Evolutionary conservation across 2,329 filamentous ascomycete genomes (phyloP).

Genomic region (Xylogone sp.): DNA sequence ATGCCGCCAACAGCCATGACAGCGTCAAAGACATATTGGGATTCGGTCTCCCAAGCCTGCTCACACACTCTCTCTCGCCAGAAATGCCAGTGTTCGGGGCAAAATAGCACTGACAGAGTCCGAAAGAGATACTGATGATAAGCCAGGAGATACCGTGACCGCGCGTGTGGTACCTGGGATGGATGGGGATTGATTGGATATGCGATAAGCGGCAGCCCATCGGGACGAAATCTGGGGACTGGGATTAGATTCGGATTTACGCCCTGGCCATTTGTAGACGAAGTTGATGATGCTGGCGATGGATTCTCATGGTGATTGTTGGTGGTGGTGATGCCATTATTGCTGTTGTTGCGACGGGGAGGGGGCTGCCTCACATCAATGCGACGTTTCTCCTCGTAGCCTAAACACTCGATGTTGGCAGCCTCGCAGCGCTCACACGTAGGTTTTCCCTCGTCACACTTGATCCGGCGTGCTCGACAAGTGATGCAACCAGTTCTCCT

Average conservation of each 20-base stretch:
- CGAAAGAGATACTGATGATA: slow-evolving; percentile 19
- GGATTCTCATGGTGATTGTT: no score
- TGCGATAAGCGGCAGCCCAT: background rate
- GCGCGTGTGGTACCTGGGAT: slow-evolving; percentile 15
- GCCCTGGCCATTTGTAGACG: background rate
- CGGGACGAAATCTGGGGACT: background rate
- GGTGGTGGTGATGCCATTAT: no score
- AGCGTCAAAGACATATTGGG: slow-evolving; percentile 16
- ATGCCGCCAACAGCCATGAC: slow-evolving; percentile 16
- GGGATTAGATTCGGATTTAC: background rate
- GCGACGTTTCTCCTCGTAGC: slow-evolving; percentile 25
- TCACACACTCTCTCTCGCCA: slow-evolving; percentile 19
- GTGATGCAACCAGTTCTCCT: slow-evolving; percentile 49
- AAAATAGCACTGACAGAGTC: slow-evolving; percentile 14
- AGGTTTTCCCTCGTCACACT: slow-evolving; percentile 66
- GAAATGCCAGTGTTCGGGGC: slow-evolving; percentile 9
- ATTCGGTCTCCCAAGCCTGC: slow-evolving; percentile 19
- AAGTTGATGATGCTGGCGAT: background rate
- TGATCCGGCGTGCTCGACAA: slow-evolving; percentile 66
- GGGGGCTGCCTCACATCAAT: slow-evolving; percentile 4
- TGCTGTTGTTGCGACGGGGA: no score
- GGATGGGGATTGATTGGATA: slow-evolving; percentile 14
- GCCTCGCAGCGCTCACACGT: slow-evolving; percentile 45
- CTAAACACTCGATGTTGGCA: slow-evolving; percentile 32
- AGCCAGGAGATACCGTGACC: slow-evolving; percentile 17